Evolutionary conservation across 805 yeast genomes (phyloP), one percentile per base, ranked within the genome.

Genomic region (Saccharomycopsis lassenensis): DNA sequence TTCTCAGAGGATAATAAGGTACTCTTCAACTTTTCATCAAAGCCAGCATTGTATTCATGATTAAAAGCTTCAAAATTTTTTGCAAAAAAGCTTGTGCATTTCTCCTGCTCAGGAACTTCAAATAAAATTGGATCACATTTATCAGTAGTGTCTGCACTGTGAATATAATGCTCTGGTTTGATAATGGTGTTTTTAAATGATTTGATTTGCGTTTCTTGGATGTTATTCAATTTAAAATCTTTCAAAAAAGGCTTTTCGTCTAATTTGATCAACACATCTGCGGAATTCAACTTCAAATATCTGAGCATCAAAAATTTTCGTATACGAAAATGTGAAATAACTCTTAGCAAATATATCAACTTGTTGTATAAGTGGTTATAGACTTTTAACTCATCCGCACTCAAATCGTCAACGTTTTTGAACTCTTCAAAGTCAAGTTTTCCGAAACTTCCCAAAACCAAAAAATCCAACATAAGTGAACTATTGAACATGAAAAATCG

Each of bases 121-220:
- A n/a, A 23, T 11, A 21, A 5, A 20, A n/a, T 6, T 4, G 22
- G 34, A 10, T 12, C 7, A 7, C 24, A 12, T 14, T 18, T 14
- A 24, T 11, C 4, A 4, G n/a, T n/a, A n/a, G n/a, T n/a, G n/a
- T n/a, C 23, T 5, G 22, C 11, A 7, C 22, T n/a, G 22, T 37
- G 39, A 12, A 37, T 24, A 12, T 11, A 38, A 21, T 38, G 33
- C 17, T 34, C 35, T n/a, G 42, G 42, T 8, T 16, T 25, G 21
- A 38, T 12, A 6, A 38, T 22, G 6, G 31, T 36, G n/a, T 28
- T 35, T 23, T 38, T 38, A 35, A 38, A 38, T 16, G 26, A 22
- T 20, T 29, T n/a, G 11, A 38, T 24, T 24, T 29, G 42, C 17
- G 23, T 19, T n/a, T 32, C 39, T 17, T 17, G 19, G n/a, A 29